These are phyloP conservation scores for Lyophyllum decastes DNA, from an alignment of 768 basidiomycete species.

Conservation along the genomic window DNA sequence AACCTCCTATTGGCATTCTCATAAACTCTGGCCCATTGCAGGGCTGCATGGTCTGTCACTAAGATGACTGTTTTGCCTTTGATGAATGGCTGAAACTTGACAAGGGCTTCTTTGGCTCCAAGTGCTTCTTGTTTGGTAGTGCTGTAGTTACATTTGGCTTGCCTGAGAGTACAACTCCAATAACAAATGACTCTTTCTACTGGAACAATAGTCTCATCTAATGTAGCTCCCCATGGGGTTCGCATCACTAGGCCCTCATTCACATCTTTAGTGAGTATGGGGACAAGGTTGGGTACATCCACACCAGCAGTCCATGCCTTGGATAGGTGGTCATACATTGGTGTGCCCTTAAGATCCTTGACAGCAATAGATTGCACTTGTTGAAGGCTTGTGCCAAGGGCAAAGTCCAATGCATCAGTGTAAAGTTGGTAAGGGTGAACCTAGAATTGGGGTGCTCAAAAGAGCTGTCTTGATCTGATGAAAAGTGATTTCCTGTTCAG, in stretches of 20 bases:
- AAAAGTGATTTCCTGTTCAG: slow-evolving; percentile 23
- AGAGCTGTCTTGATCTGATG: slow-evolving; percentile 28
- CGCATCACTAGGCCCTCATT: background rate
- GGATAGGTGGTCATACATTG: slow-evolving; percentile 18
- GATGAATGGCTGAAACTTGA: slow-evolving; percentile 35
- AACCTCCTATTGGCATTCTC: slow-evolving; percentile 19
- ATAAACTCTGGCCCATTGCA: slow-evolving; percentile 24
- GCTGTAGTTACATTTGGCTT: slow-evolving; percentile 30
- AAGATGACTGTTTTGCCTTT: slow-evolving; percentile 31
- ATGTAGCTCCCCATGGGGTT: background rate
- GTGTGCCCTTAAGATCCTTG: slow-evolving; percentile 27
- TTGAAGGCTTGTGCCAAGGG: slow-evolving; percentile 27
- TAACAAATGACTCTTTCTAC: slow-evolving; percentile 32
- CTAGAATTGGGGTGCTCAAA: slow-evolving; percentile 30
- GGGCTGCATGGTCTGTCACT: slow-evolving; percentile 25
- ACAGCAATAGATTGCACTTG: slow-evolving; percentile 32
- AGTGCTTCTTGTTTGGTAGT: slow-evolving; percentile 23
- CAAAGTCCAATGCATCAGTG: slow-evolving; percentile 34
- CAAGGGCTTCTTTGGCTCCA: slow-evolving; percentile 24
- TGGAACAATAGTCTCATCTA: slow-evolving; percentile 26
- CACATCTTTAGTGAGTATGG: background rate
- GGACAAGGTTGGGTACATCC: background rate
- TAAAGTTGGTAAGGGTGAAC: slow-evolving; percentile 33
- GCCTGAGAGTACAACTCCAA: slow-evolving; percentile 26
- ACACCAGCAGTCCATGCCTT: background rate